Conservation (phyloP, 192 early-diverging fungal genomes). For the Linnemannia zychae region DNA sequence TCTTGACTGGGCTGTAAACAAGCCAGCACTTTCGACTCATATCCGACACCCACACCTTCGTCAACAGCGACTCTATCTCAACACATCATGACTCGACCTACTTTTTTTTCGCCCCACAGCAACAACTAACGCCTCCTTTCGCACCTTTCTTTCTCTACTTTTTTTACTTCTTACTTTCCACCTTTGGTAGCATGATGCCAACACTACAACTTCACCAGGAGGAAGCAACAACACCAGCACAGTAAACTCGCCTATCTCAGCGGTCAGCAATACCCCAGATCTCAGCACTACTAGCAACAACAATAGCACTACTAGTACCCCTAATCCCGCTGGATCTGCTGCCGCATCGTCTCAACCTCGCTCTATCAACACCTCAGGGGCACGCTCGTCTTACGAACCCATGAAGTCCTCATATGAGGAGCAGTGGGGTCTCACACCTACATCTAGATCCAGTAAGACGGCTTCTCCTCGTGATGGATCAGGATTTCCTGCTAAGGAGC, state of each 20-base stretch:
- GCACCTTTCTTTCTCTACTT: neutral
- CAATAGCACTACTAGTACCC: slow-evolving; percentile 15
- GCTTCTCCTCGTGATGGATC: slow-evolving; percentile 44
- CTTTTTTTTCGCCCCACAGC: neutral
- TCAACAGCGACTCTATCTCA: neutral
- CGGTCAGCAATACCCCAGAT: slow-evolving; percentile 51
- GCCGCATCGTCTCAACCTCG: slow-evolving; percentile 25
- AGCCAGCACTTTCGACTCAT: neutral
- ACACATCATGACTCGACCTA: slow-evolving; percentile 2
- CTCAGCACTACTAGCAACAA: slow-evolving; percentile 15
- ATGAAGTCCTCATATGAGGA: slow-evolving; percentile 67
- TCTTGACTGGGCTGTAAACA: neutral
- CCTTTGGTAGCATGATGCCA: slow-evolving; percentile 40
- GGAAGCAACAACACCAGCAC: slow-evolving; percentile 39
- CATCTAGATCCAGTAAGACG: slow-evolving; percentile 31
- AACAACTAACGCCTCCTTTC: neutral
- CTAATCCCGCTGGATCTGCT: neutral
- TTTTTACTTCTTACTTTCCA: neutral
- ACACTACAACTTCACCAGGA: slow-evolving; percentile 50
- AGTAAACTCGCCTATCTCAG: slow-evolving; percentile 41
- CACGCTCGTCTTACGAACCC: slow-evolving; percentile 61
- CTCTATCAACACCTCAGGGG: slow-evolving; percentile 37
- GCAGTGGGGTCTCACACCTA: slow-evolving; percentile 52
- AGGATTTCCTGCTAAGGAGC: slow-evolving; percentile 34
- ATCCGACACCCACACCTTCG: neutral